Evolutionary conservation across 108 stramenopile species (phyloP).

Genomic region (Cyclostephanos invisitatus): DNA sequence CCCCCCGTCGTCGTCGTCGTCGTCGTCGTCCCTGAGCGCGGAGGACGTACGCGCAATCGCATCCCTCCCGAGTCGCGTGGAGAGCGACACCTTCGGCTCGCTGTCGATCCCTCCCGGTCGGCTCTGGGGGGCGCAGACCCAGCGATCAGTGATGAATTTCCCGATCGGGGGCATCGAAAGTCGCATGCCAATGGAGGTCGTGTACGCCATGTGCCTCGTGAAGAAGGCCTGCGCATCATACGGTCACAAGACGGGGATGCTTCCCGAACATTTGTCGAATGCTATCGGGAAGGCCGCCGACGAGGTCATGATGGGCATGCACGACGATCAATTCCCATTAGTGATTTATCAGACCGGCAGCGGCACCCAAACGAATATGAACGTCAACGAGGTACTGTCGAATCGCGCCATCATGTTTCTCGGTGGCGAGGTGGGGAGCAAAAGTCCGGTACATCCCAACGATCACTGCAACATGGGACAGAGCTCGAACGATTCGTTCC

Average conservation of each 20-base stretch:
- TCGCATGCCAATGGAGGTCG: constrained; percentile 93
- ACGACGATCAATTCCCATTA: constrained; percentile 96
- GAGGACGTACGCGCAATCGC: constrained; percentile 20
- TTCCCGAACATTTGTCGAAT: constrained; percentile 60
- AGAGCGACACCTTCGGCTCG: constrained; percentile 83
- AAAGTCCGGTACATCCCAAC: constrained; percentile 96
- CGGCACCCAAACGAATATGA: constrained; percentile 99
- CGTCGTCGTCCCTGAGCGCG: not conserved
- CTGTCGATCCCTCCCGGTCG: constrained; percentile 72
- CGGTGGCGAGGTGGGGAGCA: constrained; percentile 88
- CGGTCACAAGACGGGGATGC: constrained; percentile 55
- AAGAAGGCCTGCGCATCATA: constrained; percentile 95
- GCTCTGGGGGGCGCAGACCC: constrained; percentile 91
- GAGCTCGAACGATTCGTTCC: constrained; percentile 93
- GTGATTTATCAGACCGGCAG: constrained; percentile 96
- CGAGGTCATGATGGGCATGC: constrained; percentile 89
- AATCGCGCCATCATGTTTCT: constrained; percentile 96
- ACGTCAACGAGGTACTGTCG: constrained; percentile 97
- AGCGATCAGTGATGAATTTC: constrained; percentile 94
- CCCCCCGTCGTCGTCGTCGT: constrained; percentile 6
- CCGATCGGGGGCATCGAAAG: constrained; percentile 92
- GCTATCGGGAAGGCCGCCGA: constrained; percentile 91
- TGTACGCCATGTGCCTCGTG: constrained; percentile 88
- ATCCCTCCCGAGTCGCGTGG: constrained; percentile 69
- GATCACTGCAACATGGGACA: constrained; percentile 98